These are phyloP conservation scores for Alternaria consortialis DNA, from an alignment of 2,329 filamentous ascomycete genomes.

Conservation along the genomic window DNA sequence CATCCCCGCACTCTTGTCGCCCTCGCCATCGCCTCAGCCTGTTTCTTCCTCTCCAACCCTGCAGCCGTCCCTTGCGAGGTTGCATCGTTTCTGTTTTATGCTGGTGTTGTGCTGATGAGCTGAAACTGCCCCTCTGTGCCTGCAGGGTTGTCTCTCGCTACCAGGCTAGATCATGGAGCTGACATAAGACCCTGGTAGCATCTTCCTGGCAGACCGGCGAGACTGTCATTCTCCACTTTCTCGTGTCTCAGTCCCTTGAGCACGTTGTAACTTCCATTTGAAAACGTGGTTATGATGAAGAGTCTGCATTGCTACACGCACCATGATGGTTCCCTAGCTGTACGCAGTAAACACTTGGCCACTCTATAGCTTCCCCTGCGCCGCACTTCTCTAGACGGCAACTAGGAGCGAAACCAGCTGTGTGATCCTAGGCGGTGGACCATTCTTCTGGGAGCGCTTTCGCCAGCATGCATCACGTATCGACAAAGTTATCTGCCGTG, in stretches of 20 bases:
- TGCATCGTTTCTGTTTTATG: conserved; percentile 15
- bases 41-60: conserved; percentile 13
- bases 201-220: not conserved
- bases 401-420: conserved; percentile 28
- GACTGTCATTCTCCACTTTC: not conserved
- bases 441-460: conserved; percentile 25
- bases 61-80: conserved; percentile 16
- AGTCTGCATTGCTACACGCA: not conserved
- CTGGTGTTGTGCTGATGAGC: conserved; percentile 11
- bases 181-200: not conserved
- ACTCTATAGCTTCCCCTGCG: conserved; percentile 1
- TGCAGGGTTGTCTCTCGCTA: conserved; percentile 10
- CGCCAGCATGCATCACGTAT: conserved; percentile 6
- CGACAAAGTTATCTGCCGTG: conserved; percentile 10
- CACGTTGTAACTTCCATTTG: not conserved
- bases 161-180: conserved; percentile 1
- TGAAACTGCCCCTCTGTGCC: conserved; percentile 12
- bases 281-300: not conserved
- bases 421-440: conserved; percentile 28
- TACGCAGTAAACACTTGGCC: conserved; percentile 8
- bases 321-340: conserved; percentile 3
- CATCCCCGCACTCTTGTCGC: conserved; percentile 30
- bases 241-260: conserved; percentile 1
- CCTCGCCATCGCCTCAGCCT: conserved; percentile 20
- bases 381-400: conserved; percentile 24